phyloP scores from a whole-genome alignment of 768 basidiomycete genomes.

The Sporobolomyces pararoseus region DNA sequence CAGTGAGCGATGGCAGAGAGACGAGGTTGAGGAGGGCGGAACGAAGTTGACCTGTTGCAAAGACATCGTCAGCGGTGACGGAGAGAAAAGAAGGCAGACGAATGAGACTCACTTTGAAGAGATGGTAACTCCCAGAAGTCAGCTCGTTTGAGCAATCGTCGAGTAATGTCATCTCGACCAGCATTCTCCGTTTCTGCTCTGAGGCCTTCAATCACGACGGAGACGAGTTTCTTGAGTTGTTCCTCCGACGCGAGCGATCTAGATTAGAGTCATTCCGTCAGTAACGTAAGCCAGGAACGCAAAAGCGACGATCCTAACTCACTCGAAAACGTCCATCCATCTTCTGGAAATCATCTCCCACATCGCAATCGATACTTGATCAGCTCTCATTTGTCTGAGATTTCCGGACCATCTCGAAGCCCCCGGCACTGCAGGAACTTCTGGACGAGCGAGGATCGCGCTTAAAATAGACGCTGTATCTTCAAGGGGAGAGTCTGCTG shows the following conservation, averaged over 20 bases:
- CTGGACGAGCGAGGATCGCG: constrained; percentile 7
- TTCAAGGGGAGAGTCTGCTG: not conserved
- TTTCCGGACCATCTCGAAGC: not conserved
- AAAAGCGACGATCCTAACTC: too few relatives aligned
- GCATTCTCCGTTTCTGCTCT: not conserved
- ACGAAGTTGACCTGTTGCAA: constrained; percentile 11
- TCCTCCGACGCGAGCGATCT: constrained; percentile 3
- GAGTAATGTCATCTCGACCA: constrained; percentile 2
- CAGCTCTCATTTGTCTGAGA: not conserved
- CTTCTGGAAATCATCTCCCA: constrained; percentile 33
- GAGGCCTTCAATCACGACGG: not conserved
- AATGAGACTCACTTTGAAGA: constrained; percentile 10
- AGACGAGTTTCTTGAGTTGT: constrained; percentile 14
- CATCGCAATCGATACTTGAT: constrained; percentile 10
- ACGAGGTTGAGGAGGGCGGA: constrained; percentile 16
- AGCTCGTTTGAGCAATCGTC: constrained; percentile 13
- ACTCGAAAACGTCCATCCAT: constrained; percentile 22
- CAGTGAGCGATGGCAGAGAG: constrained; percentile 10
- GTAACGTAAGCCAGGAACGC: too few relatives aligned
- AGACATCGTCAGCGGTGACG: not conserved
- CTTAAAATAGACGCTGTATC: not conserved
- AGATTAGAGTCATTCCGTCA: not conserved
- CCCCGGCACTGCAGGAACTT: not conserved
- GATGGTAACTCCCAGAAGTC: constrained; percentile 33
- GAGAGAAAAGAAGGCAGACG: too few relatives aligned